A percentile compares a stretch with the other conserved stretches of the same genome.
Evolutionary conservation across 176 grass and related monocot genomes (phyloP).

Genomic region (Lolium rigidum): DNA sequence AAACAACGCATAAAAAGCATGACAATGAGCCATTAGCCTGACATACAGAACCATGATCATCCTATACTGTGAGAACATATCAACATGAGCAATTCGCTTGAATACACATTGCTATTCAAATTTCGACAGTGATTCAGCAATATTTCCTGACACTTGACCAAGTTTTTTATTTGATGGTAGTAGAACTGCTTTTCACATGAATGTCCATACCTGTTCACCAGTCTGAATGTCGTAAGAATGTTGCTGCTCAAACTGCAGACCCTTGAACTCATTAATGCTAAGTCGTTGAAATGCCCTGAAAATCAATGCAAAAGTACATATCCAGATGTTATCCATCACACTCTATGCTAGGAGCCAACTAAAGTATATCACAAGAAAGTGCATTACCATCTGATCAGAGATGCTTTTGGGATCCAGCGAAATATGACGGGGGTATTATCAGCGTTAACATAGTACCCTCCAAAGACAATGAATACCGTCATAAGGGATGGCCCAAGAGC

Average conservation of each 20-base stretch:
- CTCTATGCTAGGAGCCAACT: neutral
- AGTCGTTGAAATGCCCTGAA: slow-evolving; percentile 96
- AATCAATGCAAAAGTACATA: neutral
- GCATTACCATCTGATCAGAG: slow-evolving; percentile 93
- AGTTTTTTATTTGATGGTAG: neutral
- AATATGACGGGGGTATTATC: slow-evolving; percentile 89
- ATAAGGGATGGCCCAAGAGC: slow-evolving; percentile 97
- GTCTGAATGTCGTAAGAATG: slow-evolving; percentile 85
- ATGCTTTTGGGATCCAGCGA: slow-evolving; percentile 87
- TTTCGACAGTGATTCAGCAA: neutral
- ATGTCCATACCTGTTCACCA: slow-evolving; percentile 79
- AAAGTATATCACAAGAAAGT: slow-evolving; percentile 2
- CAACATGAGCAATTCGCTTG: neutral
- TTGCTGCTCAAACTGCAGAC: slow-evolving; percentile 85
- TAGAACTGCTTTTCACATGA: neutral
- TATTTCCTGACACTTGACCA: neutral
- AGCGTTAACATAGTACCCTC: slow-evolving; percentile 94
- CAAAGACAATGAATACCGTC: slow-evolving; percentile 98
- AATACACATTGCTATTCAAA: neutral
- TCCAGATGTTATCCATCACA: neutral
- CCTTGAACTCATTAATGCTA: slow-evolving; percentile 93
- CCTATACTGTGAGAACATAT: neutral
- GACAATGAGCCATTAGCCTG: neutral
- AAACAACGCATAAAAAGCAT: too few species aligned
- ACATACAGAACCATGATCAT: neutral